Evolutionary conservation across 352 stramenopile species (phyloP).

Genomic region (Globisporangium irregulare): DNA sequence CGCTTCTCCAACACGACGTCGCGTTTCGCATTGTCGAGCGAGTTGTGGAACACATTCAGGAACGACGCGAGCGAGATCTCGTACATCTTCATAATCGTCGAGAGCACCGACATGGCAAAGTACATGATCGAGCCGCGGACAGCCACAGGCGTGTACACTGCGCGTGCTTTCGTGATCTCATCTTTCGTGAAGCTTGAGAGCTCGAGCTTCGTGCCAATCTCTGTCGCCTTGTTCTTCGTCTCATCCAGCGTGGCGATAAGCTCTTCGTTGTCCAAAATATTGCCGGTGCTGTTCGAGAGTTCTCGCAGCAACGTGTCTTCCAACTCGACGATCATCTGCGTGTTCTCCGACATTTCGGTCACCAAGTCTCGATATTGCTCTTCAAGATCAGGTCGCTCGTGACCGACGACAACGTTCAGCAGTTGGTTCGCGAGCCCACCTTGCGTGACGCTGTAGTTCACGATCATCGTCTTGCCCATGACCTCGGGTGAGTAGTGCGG

Average conservation of each 20-base stretch:
- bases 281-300: conserved; percentile 87
- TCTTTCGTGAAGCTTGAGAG: conserved; percentile 93
- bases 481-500: conserved; percentile 94
- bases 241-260: conserved; percentile 93
- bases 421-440: conserved; percentile 91
- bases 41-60: conserved; percentile 89
- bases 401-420: conserved; percentile 92
- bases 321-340: conserved; percentile 90
- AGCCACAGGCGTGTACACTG: conserved; percentile 91
- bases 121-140: conserved; percentile 93
- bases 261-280: conserved; percentile 95
- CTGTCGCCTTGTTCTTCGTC: conserved; percentile 93
- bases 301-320: conserved; percentile 92
- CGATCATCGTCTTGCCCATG: conserved; percentile 96
- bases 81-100: conserved; percentile 95
- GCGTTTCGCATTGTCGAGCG: conserved; percentile 88
- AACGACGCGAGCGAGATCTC: conserved; percentile 94
- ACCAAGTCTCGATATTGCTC: conserved; percentile 92
- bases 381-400: conserved; percentile 92
- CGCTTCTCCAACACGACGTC: conserved; percentile 90
- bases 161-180: conserved; percentile 90
- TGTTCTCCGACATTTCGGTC: conserved; percentile 92
- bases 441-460: conserved; percentile 95
- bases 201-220: conserved; percentile 93
- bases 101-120: conserved; percentile 90